Conservation (phyloP, 805 yeast species). For the Lipomyces sp. region DNA sequence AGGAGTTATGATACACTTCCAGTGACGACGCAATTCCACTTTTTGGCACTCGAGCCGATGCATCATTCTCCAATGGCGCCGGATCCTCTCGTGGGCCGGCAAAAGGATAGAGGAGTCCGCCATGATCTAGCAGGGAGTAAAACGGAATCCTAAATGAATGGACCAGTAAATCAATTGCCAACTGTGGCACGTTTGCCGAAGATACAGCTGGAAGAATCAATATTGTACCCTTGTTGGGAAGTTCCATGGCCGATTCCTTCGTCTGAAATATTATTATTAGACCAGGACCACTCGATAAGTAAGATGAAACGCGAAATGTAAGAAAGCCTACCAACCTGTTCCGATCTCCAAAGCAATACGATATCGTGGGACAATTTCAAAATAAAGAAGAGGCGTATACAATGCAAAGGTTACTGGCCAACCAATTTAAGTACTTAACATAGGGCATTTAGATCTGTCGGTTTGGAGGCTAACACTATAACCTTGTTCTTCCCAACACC, state of each 20-base stretch:
- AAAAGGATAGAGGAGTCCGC: constrained; percentile 71
- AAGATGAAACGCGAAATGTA: neutral
- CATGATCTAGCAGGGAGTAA: constrained; percentile 62
- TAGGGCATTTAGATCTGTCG: too few relatives aligned
- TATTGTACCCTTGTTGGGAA: constrained; percentile 34
- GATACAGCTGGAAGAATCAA: constrained; percentile 77
- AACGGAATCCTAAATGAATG: constrained; percentile 61
- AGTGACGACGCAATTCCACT: constrained; percentile 61
- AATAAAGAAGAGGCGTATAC: neutral
- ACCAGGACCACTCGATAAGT: neutral
- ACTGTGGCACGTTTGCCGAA: constrained; percentile 88
- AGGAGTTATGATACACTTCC: constrained; percentile 60
- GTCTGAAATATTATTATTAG: neutral
- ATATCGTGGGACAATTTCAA: neutral
- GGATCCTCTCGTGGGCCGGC: constrained; percentile 69
- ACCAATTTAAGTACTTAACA: too few relatives aligned
- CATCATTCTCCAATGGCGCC: constrained; percentile 35
- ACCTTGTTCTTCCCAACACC: too few relatives aligned
- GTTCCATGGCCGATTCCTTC: constrained; percentile 1
- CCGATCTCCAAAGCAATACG: neutral
- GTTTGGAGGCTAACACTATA: too few relatives aligned
- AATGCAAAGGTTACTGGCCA: neutral
- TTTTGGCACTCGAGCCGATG: constrained; percentile 9
- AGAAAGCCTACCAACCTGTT: neutral
- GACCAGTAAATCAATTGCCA: constrained; percentile 72